Base-by-base conservation (phyloP, 805 yeast species). In the Saccharomycopsis fodiens region DNA sequence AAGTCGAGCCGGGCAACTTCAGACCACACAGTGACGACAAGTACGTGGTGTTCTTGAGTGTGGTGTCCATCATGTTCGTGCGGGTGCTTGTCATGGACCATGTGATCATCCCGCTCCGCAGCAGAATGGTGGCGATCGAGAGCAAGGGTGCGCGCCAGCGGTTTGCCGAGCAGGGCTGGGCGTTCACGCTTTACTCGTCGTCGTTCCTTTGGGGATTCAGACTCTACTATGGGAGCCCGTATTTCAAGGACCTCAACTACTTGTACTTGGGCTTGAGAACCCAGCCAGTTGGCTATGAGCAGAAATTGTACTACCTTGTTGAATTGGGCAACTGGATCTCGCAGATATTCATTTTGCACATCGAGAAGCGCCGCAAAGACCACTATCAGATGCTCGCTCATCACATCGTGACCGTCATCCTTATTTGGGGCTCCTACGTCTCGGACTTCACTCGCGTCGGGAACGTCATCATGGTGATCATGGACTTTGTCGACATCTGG, bases 111-210 rank as follows among this genome's bases (percentile, higher is more conserved):
- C 87, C 89, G 16, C 56, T 79, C 40, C 86, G 86, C 2, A 42
- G 41, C 19, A 42, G 39, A 46, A 44, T 47, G 6, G 59, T 67
- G 39, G 66, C 73, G 20, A 76, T 84, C 41, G 61, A 61, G 34
- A 63, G 70, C 2, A 60, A 59, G 13, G 79, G 78, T 55, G 74
- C 82, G 0, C 66, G 69, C 19, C 74, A 74, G 46, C 72, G 96
- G 47, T 87, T 85, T 58, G 83, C 86, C 46, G 96, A 87, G 63
- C 96, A 87, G 67, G 79, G 86, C 42, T 88, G 96, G 96, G 68
- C 76, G 29, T 59, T 76, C 15, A 55, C 75, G 4, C 85, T 83
- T 59, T 85, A 78, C 65, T 54, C 72, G 4, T 54, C 64, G 8
- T 73, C 85, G 7, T 79, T 79, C 59, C 39, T 59, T 1, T 64